A percentile compares a stretch with the other conserved stretches of the same genome.
These are phyloP conservation scores for Candida pini DNA, from an alignment of 805 yeast genomes.

Conservation along the genomic window DNA sequence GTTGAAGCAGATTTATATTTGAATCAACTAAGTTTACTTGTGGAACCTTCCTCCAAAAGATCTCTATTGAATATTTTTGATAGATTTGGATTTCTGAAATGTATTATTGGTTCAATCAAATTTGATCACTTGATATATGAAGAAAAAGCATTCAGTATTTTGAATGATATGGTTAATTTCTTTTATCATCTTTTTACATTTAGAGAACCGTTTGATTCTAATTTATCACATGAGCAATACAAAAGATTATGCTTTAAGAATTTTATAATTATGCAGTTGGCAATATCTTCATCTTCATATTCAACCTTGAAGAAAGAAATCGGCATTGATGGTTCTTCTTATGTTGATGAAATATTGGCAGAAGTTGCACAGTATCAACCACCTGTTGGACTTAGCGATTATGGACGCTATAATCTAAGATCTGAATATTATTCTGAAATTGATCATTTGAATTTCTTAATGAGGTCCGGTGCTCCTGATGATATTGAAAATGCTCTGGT, in stretches of 20 bases:
- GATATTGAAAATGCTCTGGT: constrained; percentile 44
- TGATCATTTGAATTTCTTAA: constrained; percentile 52
- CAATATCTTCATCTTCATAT: constrained; percentile 48
- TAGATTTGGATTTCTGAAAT: constrained; percentile 49
- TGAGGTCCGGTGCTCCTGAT: constrained; percentile 45
- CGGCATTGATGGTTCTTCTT: constrained; percentile 28
- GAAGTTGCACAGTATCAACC: constrained; percentile 58
- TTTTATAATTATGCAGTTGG: constrained; percentile 44
- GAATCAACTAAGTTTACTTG: constrained; percentile 37
- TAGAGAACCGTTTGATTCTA: constrained; percentile 23
- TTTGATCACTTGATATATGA: constrained; percentile 38
- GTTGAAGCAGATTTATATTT: constrained; percentile 39
- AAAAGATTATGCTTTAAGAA: constrained; percentile 30
- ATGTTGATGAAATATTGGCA: constrained; percentile 45
- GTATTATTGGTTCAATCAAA: constrained; percentile 9
- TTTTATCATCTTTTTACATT: constrained; percentile 39
- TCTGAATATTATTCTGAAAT: constrained; percentile 36
- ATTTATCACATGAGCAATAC: constrained; percentile 10
- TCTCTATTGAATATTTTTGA: constrained; percentile 36
- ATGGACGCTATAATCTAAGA: constrained; percentile 62
- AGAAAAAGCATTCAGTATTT: constrained; percentile 40
- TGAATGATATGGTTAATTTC: constrained; percentile 37
- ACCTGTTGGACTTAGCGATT: constrained; percentile 61
- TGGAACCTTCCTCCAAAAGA: constrained; percentile 31
- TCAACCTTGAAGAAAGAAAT: constrained; percentile 36